These are phyloP conservation scores for Trametes cingulata DNA, from an alignment of 768 basidiomycete species.

Conservation along the genomic window DNA sequence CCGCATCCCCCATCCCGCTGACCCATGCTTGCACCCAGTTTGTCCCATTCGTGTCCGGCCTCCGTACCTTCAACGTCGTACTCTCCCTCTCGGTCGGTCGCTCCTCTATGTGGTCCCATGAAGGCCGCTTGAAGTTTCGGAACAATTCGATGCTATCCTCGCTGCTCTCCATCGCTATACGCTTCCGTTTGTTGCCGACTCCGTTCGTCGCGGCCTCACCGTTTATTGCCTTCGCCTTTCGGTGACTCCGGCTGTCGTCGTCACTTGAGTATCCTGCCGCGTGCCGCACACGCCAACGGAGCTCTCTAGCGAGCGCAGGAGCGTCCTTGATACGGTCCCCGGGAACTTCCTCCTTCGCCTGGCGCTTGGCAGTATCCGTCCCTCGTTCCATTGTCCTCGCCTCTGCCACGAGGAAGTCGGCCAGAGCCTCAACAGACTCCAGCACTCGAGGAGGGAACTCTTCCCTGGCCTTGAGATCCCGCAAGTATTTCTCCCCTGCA, in stretches of 20 bases:
- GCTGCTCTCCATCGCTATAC: conserved; percentile 19
- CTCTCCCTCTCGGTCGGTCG: conserved; percentile 44
- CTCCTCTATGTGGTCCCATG: conserved; percentile 59
- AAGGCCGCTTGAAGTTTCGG: conserved; percentile 66
- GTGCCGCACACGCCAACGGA: conserved; percentile 78
- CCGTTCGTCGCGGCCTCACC: conserved; percentile 33
- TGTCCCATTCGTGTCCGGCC: conserved; percentile 39
- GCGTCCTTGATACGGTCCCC: conserved; percentile 81
- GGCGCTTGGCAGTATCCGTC: conserved; percentile 68
- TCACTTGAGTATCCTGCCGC: conserved; percentile 66
- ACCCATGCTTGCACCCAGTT: conserved; percentile 42
- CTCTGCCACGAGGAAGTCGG: conserved; percentile 81
- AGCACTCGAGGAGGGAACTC: conserved; percentile 62
- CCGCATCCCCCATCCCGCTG: conserved; percentile 28
- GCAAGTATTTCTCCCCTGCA: conserved; percentile 77
- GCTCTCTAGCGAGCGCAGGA: conserved; percentile 75
- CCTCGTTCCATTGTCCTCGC: conserved; percentile 70
- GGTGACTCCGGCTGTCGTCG: conserved; percentile 51
- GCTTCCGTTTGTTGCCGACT: conserved; percentile 32
- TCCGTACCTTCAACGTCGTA: conserved; percentile 39
- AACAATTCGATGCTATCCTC: conserved; percentile 39
- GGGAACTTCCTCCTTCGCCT: conserved; percentile 81
- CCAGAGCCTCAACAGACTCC: conserved; percentile 66
- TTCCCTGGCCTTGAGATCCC: conserved; percentile 63
- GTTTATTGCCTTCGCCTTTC: conserved; percentile 44